Conservation (phyloP, 2,329 filamentous ascomycete species). For the Xylaria sp. region DNA sequence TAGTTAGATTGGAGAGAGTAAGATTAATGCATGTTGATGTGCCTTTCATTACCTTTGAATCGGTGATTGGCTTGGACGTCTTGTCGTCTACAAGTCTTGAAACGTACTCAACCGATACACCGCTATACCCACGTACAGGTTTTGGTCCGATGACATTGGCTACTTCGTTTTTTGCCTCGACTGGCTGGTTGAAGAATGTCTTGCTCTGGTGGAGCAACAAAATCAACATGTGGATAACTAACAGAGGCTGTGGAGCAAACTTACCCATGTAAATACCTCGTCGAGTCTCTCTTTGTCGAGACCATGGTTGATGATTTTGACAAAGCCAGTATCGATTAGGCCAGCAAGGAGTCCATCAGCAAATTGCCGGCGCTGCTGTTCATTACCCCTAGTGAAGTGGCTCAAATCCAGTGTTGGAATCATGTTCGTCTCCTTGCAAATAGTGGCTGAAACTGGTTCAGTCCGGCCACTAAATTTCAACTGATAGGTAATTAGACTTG, state of each 20-base stretch:
- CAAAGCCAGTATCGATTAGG: slow-evolving; percentile 25
- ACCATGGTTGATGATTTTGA: slow-evolving; percentile 28
- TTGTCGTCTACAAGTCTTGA: slow-evolving; percentile 28
- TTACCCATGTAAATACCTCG: slow-evolving; percentile 24
- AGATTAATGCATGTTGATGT: neutral
- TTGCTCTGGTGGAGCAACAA: slow-evolving; percentile 14
- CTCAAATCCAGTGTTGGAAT: slow-evolving; percentile 29
- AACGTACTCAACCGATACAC: slow-evolving; percentile 24
- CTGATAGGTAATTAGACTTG: neutral
- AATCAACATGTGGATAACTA: neutral
- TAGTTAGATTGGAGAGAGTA: neutral
- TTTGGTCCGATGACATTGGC: slow-evolving; percentile 25
- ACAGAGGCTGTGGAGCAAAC: neutral
- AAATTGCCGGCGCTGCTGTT: slow-evolving; percentile 27
- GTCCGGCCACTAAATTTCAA: neutral
- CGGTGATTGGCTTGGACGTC: slow-evolving; percentile 27
- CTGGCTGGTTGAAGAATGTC: slow-evolving; percentile 20
- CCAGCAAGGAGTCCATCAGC: slow-evolving; percentile 26
- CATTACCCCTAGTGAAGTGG: slow-evolving; percentile 18
- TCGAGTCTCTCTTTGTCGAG: slow-evolving; percentile 17
- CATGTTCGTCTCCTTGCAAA: neutral
- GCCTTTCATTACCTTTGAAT: slow-evolving; percentile 17
- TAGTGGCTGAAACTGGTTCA: neutral
- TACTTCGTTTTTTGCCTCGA: slow-evolving; percentile 20
- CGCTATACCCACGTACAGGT: slow-evolving; percentile 29